Evolutionary conservation across 208 protist genomes (phyloP), one percentile per base, ranked within the genome.

Genomic region (Trypanosoma congolense): DNA sequence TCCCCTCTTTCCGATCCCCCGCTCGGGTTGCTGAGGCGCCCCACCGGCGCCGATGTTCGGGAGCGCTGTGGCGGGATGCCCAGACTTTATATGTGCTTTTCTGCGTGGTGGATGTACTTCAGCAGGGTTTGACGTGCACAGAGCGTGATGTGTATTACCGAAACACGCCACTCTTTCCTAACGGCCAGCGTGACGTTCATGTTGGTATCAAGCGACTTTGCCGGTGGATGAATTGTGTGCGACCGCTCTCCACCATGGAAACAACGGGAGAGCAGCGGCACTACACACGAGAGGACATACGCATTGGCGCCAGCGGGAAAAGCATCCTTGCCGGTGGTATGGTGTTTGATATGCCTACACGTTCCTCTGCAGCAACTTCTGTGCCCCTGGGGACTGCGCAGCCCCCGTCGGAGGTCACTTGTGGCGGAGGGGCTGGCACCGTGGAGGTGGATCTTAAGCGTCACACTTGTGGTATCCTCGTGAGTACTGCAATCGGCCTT

Each of bases 91-190:
- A 52, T 35, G 54, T 61, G 14, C 53, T 69, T 36, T 49, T 36
- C 4, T 62, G 62, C 24, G 56, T 59, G 3, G 35, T 65, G 6
- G 51, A 60, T 14, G 55, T 65, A 48, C 36, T 59, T 3, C 40
- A 56, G n/a, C 18, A 57, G 14, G 42, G 52, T 2, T 41, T 78
- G 19, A 56, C 41, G 29, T 82, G 72, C 55, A 93, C 80, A 16
- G 81, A 90, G 61, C 71, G 86, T 8, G 80, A 86, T 45, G 56
- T 93, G 14, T 90, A 90, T 65, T 93, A 93, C 57, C 67, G 74
- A 14, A 65, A 80, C 18, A 69, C 80, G 1, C 35, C 18, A 18
- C 61, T 93, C 10, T 93, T 90, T 55, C 65, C 40, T 2, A 43
- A 50, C 86, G 59, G 59, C 18, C 59, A 65, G n/a, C 31, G 33